A percentile compares a stretch with the other conserved stretches of the same genome.
Evolutionary conservation across 768 basidiomycete species (phyloP).

Genomic region (Lactifluus volemus): DNA sequence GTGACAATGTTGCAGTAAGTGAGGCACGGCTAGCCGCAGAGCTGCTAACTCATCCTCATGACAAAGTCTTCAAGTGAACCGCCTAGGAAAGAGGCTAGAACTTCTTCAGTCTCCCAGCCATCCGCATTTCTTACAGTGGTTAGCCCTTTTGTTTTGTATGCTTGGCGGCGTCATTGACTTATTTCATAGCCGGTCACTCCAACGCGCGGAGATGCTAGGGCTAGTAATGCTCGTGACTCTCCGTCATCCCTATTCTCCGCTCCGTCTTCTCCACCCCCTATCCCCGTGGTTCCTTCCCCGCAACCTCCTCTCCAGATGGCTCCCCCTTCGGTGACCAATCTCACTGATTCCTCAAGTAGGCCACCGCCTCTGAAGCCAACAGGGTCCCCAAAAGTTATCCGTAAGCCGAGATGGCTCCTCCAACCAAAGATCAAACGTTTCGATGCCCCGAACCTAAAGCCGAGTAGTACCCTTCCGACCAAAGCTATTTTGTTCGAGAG

Average conservation of each 20-base stretch:
- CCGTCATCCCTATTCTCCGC: conserved; percentile 23
- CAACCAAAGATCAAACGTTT: conserved; percentile 29
- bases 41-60: background rate
- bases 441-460: conserved; percentile 17
- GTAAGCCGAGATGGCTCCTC: conserved; percentile 8
- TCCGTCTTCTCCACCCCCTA: conserved; percentile 17
- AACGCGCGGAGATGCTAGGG: background rate
- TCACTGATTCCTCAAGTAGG: background rate
- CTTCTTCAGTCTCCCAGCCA: background rate
- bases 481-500: conserved; percentile 4
- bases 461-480: conserved; percentile 15
- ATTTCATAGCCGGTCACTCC: conserved; percentile 10
- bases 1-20: conserved; percentile 1
- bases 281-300: background rate
- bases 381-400: background rate
- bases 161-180: background rate
- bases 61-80: background rate
- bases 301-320: background rate
- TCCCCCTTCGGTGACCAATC: background rate
- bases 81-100: background rate
- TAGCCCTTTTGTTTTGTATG: background rate
- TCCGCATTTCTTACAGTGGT: background rate
- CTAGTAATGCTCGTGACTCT: background rate
- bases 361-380: background rate
- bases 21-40: background rate